Evolutionary conservation across 148 eudicot genomes (phyloP).

Genomic region (Linanthus parryae): DNA sequence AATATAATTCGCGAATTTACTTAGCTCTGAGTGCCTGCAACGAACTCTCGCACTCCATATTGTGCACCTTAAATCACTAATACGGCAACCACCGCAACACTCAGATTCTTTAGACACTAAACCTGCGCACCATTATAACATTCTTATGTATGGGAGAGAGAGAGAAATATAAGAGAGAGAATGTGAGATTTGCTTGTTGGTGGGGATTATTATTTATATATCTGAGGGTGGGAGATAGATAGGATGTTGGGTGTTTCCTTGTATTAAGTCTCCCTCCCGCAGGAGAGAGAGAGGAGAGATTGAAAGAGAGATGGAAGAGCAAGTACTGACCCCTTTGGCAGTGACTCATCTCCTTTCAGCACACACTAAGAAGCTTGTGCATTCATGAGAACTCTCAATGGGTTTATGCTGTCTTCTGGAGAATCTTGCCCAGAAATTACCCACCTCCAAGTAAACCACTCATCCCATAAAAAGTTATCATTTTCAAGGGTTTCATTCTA

Average conservation of each 20-base stretch:
- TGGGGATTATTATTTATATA: conserved; percentile 15
- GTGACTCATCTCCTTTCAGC: conserved; percentile 96
- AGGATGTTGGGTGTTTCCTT: conserved; percentile 20
- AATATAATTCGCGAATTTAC: no score
- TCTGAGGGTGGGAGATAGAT: conserved; percentile 13
- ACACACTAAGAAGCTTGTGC: conserved; percentile 91
- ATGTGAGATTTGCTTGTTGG: conserved; percentile 23
- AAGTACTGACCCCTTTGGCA: conserved; percentile 64
- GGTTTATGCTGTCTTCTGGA: conserved; percentile 99
- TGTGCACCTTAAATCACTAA: no score
- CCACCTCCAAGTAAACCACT: conserved; percentile 84
- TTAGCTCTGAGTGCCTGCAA: no score
- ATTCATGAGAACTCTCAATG: conserved; percentile 81
- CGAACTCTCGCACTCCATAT: no score
- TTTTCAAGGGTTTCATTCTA: no score
- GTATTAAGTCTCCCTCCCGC: no score
- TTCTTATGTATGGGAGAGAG: conserved; percentile 6
- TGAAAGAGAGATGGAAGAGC: conserved; percentile 60
- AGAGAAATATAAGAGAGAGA: conserved; percentile 18
- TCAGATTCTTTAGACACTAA: no score
- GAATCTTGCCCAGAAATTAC: conserved; percentile 91
- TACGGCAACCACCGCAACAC: no score
- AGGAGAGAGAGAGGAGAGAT: conserved; percentile 4
- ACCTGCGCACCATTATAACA: conserved; percentile 8
- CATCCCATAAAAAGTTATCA: no score